A percentile compares a stretch with the other conserved stretches of the same genome.
Evolutionary conservation across 2,329 filamentous ascomycete species (phyloP).

Genomic region (Sordariomycetes sp.): DNA sequence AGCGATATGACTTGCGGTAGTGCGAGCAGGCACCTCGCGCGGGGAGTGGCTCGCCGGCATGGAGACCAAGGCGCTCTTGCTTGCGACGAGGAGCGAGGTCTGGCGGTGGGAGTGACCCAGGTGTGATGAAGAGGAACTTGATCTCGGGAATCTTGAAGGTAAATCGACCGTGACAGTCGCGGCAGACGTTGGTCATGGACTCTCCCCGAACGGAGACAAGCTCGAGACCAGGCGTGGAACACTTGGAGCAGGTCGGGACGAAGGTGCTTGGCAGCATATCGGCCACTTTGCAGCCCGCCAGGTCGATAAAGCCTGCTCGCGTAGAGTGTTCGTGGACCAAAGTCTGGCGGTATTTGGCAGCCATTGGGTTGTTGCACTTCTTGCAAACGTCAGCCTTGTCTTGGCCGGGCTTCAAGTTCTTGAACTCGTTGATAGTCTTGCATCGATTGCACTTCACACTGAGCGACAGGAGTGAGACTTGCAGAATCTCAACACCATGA

Average conservation of each 20-base stretch:
- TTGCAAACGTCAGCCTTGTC: slow-evolving; percentile 45
- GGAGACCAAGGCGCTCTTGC: slow-evolving; percentile 46
- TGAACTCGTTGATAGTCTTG: slow-evolving; percentile 63
- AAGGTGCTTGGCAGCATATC: slow-evolving; percentile 77
- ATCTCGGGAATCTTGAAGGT: slow-evolving; percentile 70
- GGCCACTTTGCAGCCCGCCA: slow-evolving; percentile 62
- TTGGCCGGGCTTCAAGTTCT: slow-evolving; percentile 48
- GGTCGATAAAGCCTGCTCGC: slow-evolving; percentile 71
- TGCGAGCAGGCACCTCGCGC: slow-evolving; percentile 44
- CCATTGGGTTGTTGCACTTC: slow-evolving; percentile 46
- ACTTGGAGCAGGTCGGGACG: slow-evolving; percentile 66
- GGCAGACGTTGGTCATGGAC: slow-evolving; percentile 63
- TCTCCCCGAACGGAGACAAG: slow-evolving; percentile 68
- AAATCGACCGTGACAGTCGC: slow-evolving; percentile 72
- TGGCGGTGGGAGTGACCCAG: slow-evolving; percentile 33
- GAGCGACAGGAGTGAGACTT: slow-evolving; percentile 57
- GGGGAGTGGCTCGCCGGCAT: slow-evolving; percentile 47
- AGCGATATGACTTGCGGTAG: slow-evolving; percentile 50
- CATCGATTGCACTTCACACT: slow-evolving; percentile 73
- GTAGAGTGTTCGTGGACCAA: slow-evolving; percentile 64
- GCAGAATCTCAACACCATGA: slow-evolving; percentile 66
- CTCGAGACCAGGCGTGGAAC: slow-evolving; percentile 61
- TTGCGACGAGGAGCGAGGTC: slow-evolving; percentile 31
- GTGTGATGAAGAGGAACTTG: slow-evolving; percentile 65
- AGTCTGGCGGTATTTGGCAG: slow-evolving; percentile 52